Base-by-base conservation (phyloP, 2,329 filamentous ascomycete genomes). In the Fusarium chlamydosporum region DNA sequence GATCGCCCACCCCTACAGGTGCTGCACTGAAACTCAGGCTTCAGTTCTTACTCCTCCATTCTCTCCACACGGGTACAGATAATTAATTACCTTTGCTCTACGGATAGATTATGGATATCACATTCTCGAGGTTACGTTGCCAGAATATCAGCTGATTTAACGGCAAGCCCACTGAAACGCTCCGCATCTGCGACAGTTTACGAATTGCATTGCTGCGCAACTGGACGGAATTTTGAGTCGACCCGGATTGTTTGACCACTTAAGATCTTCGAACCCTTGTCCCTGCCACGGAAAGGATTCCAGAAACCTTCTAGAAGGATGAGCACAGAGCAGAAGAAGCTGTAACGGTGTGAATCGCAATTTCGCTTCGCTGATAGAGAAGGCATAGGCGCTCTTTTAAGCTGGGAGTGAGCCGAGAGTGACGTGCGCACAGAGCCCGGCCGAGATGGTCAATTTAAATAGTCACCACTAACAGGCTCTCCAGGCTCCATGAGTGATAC, bases 221-320 rank as follows among this genome's bases (percentile, higher is more conserved):
- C 53, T 56, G 68, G 72, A 72, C 72, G 68, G 68, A 59, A 66
- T 61, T 69, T 73, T 74, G 66, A 70, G 72, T 73, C 70, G 70
- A 73, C 64, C 64, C 54, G 68, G 68, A 71, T 68, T 72, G 62
- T 56, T 61, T 46, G 55, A 42, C 69, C 60, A 61, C 61, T 48
- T 47, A 62, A 46, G 53, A 47, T 53, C 41, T 55, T 48, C 37
- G 61, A 41, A 60, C 48, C 59, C 61, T 35, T 52, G 41, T 51
- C 71, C 65, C 59, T 54, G 58, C 26, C 40, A 23, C 55, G 65
- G 69, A 54, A 56, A 42, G 52, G 61, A 65, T 75, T 75, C 73
- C 67, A 72, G 50, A 60, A 59, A 53, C 64, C 74, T 76, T 76
- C 74, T 74, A 76, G 74, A 76, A 75, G 71, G 73, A 63, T 56